Percentiles rank a stretch among this genome's conserved stretches.
Conservation (phyloP, 23 red algal genomes). For the Agarophyton chilense region DNA sequence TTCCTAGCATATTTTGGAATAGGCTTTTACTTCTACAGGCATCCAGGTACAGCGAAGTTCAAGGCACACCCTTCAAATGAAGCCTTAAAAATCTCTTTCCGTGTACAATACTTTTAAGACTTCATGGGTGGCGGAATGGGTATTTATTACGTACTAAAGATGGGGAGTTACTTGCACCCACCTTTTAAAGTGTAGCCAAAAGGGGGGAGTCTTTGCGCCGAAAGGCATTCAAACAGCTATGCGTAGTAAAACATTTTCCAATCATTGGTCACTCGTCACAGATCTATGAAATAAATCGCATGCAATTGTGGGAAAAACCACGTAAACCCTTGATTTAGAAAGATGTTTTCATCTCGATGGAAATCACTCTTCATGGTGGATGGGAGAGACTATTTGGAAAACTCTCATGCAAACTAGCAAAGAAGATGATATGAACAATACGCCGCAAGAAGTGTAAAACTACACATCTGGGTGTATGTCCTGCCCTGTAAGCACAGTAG, state of each 20-base stretch:
- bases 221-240: slow-evolving; percentile 78
- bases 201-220: slow-evolving; percentile 52
- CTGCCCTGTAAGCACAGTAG: slow-evolving; percentile 75
- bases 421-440: background rate
- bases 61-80: background rate
- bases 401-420: slow-evolving; percentile 38
- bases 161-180: slow-evolving; percentile 52
- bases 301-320: slow-evolving; percentile 71
- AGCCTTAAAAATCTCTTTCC: background rate
- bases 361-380: slow-evolving; percentile 64
- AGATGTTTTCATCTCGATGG: slow-evolving; percentile 59
- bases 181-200: slow-evolving; percentile 28
- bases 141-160: slow-evolving; percentile 53
- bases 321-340: slow-evolving; percentile 55
- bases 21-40: slow-evolving; percentile 3
- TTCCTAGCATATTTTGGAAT: slow-evolving; percentile 4
- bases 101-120: slow-evolving; percentile 61
- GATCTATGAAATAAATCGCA: slow-evolving; percentile 65
- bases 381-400: slow-evolving; percentile 72
- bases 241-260: slow-evolving; percentile 73
- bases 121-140: slow-evolving; percentile 80
- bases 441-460: background rate
- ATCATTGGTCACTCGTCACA: slow-evolving; percentile 79
- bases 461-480: slow-evolving; percentile 54
- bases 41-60: background rate